These are phyloP conservation scores for Kluyveromyces starmeri DNA, from an alignment of 805 yeast species.

Conservation along the genomic window DNA sequence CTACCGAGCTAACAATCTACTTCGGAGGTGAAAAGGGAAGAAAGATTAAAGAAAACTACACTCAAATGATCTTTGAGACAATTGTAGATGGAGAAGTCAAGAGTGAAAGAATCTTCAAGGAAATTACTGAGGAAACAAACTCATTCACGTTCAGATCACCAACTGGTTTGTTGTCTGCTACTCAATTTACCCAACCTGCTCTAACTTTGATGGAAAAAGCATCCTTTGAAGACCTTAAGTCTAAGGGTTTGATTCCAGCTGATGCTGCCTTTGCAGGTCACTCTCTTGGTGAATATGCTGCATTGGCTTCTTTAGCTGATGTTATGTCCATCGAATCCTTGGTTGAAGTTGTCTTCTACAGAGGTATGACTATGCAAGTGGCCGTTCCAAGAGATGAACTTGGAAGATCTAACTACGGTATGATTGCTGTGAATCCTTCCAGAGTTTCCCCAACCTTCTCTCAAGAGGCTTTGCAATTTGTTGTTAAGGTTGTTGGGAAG, in stretches of 20 bases:
- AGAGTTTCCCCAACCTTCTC: constrained; percentile 82
- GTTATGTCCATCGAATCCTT: constrained; percentile 97
- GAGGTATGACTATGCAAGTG: constrained; percentile 99
- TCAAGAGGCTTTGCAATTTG: constrained; percentile 90
- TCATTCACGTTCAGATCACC: constrained; percentile 87
- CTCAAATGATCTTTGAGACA: constrained; percentile 96
- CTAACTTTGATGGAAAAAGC: constrained; percentile 99
- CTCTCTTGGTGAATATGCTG: constrained; percentile 98
- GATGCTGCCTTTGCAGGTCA: constrained; percentile 98
- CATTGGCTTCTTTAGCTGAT: constrained; percentile 92
- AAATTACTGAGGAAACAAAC: constrained; percentile 69
- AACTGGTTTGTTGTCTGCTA: constrained; percentile 91
- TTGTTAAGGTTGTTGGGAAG: constrained; percentile 76
- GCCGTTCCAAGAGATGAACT: constrained; percentile 95
- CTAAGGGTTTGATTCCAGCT: constrained; percentile 90
- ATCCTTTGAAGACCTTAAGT: constrained; percentile 92
- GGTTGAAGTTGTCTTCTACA: constrained; percentile 96
- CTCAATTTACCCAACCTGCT: constrained; percentile 99
- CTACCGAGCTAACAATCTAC: constrained; percentile 88
- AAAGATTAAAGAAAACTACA: constrained; percentile 87
- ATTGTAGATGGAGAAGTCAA: constrained; percentile 74
- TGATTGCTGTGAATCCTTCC: constrained; percentile 97
- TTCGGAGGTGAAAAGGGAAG: constrained; percentile 98
- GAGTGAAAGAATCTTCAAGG: constrained; percentile 93
- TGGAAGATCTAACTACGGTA: constrained; percentile 95